Conservation (phyloP, 1,284 basidiomycete species). For the Ustilago trichophora region DNA sequence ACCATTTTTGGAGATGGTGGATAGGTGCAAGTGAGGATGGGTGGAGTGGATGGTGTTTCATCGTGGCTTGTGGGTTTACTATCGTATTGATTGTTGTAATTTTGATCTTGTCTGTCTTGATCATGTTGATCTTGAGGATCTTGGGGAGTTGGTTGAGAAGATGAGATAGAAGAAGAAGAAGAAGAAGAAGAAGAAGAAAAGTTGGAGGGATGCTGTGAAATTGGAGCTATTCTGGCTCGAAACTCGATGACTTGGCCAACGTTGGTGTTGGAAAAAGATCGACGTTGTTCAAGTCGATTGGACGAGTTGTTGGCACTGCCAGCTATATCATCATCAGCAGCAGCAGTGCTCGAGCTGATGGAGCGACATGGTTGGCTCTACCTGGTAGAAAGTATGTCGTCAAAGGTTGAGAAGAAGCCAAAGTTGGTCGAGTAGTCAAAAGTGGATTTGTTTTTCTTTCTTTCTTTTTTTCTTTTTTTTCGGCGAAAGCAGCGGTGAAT, state of each 20-base stretch:
- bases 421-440: too few species aligned
- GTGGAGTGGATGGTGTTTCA: slow-evolving; percentile 13
- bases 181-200: too few species aligned
- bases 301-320: slow-evolving; percentile 1
- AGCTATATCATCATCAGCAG: background rate
- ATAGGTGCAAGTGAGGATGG: slow-evolving; percentile 13
- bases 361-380: slow-evolving; percentile 18
- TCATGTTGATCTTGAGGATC: too few species aligned
- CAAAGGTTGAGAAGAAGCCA: too few species aligned
- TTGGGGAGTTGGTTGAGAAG: too few species aligned
- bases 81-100: slow-evolving; percentile 11
- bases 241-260: slow-evolving; percentile 12
- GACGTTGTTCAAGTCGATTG: slow-evolving; percentile 14
- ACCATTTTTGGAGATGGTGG: too few species aligned
- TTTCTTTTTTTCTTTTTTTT: too few species aligned
- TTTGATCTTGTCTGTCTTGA: slow-evolving; percentile 5
- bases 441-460: too few species aligned
- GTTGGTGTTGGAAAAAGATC: slow-evolving; percentile 18
- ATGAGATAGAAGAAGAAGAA: too few species aligned
- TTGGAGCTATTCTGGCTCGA: slow-evolving; percentile 11
- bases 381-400: too few species aligned
- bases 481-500: too few species aligned
- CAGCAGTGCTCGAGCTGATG: slow-evolving; percentile 2
- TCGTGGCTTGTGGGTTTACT: slow-evolving; percentile 19
- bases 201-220: background rate